These are phyloP conservation scores for Pelargonium myrrhifolium DNA, from an alignment of 441 rosid species.

Conservation along the genomic window DNA sequence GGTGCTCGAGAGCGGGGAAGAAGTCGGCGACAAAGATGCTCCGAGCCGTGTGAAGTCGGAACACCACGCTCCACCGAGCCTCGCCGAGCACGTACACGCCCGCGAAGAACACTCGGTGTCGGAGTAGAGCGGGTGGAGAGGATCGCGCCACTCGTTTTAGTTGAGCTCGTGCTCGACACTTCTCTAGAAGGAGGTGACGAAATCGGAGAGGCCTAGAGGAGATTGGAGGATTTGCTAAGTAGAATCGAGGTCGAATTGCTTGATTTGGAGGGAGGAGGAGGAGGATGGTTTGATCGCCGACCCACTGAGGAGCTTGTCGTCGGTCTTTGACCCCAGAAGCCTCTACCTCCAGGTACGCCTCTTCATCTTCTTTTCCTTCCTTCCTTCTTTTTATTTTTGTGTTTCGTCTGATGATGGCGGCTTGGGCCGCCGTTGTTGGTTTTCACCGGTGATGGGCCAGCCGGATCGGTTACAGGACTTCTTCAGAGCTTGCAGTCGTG, in stretches of 20 bases:
- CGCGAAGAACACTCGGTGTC: conserved; percentile 38
- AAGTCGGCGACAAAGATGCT: conserved; percentile 23
- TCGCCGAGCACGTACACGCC: conserved; percentile 45
- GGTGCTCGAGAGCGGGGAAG: conserved; percentile 25
- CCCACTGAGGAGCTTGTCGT: too few species aligned
- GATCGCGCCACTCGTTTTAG: conserved; percentile 47
- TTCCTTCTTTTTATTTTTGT: too few species aligned
- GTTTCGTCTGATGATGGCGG: too few species aligned
- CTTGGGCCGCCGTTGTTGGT: too few species aligned
- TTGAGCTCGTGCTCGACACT: conserved; percentile 69
- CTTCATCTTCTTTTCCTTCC: too few species aligned
- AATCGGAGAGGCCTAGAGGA: neutral
- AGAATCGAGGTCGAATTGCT: conserved; percentile 37
- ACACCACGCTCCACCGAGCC: conserved; percentile 32
- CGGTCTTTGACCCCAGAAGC: too few species aligned
- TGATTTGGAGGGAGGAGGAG: conserved; percentile 37
- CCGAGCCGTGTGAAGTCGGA: conserved; percentile 58
- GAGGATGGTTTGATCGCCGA: too few species aligned
- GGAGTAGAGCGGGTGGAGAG: conserved; percentile 16
- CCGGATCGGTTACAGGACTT: too few species aligned
- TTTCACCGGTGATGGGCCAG: too few species aligned
- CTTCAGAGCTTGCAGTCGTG: too few species aligned
- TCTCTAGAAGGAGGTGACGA: conserved; percentile 30
- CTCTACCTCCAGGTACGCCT: too few species aligned
- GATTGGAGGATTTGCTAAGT: conserved; percentile 37